Evolutionary conservation across 352 stramenopile species (phyloP).

Genomic region (Phytophthora macrochlamydospora): DNA sequence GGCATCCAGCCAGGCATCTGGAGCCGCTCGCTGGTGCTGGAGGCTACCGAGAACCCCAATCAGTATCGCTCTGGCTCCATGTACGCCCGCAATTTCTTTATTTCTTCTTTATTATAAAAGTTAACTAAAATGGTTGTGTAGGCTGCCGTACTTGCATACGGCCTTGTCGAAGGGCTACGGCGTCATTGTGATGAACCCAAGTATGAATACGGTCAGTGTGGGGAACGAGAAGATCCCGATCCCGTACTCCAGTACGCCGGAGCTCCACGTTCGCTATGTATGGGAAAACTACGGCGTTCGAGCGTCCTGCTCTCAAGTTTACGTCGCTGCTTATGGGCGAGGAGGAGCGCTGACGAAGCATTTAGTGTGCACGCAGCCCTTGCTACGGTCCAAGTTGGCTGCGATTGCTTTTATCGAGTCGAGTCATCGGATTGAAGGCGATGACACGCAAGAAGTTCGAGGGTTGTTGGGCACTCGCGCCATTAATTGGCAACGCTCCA

Average conservation of each 20-base stretch:
- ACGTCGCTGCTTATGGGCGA: slow-evolving; percentile 79
- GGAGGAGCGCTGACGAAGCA: slow-evolving; percentile 77
- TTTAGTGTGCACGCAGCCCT: slow-evolving; percentile 70
- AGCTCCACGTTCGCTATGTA: slow-evolving; percentile 81
- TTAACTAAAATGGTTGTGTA: slow-evolving; percentile 3
- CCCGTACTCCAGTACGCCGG: slow-evolving; percentile 72
- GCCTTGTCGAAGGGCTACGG: slow-evolving; percentile 82
- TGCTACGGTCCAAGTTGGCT: slow-evolving; percentile 65
- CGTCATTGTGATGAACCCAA: slow-evolving; percentile 83
- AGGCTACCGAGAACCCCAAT: slow-evolving; percentile 66
- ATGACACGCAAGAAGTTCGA: slow-evolving; percentile 74
- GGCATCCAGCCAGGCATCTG: slow-evolving; percentile 88
- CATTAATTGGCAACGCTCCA: slow-evolving; percentile 86
- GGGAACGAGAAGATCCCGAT: slow-evolving; percentile 81
- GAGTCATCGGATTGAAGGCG: slow-evolving; percentile 67
- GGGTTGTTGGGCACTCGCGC: slow-evolving; percentile 66
- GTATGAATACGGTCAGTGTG: slow-evolving; percentile 74
- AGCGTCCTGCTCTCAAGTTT: slow-evolving; percentile 75
- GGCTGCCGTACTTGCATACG: slow-evolving; percentile 79
- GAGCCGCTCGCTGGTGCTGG: slow-evolving; percentile 83
- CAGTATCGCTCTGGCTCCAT: slow-evolving; percentile 87
- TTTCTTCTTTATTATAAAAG: neutral
- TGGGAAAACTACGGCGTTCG: slow-evolving; percentile 84
- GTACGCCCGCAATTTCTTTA: slow-evolving; percentile 24
- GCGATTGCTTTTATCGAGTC: slow-evolving; percentile 86